Evolutionary conservation across 345 rosid species (phyloP).

Genomic region (Gynandropsis gynandra): DNA sequence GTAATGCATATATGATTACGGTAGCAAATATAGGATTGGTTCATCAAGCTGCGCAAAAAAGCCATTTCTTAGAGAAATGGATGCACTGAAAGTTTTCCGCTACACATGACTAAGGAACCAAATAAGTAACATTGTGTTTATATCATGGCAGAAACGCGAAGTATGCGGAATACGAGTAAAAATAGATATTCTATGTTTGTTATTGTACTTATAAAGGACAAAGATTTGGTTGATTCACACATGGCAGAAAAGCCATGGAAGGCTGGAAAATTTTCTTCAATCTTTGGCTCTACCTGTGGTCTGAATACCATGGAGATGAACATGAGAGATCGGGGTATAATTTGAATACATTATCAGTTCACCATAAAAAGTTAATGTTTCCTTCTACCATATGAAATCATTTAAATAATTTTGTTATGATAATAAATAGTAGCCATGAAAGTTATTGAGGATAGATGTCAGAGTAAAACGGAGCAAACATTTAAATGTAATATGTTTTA

Average conservation of each 20-base stretch:
- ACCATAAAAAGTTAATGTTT: constrained; percentile 8
- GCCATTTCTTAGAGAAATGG: no score
- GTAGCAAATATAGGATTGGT: no score
- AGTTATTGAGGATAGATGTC: no score
- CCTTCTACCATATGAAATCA: background rate
- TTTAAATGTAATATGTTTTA: no score
- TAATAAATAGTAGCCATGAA: background rate
- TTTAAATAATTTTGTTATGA: background rate
- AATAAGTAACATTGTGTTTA: background rate
- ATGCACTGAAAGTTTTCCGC: no score
- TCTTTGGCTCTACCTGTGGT: constrained; percentile 91
- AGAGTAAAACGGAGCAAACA: no score
- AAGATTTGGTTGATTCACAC: constrained; percentile 65
- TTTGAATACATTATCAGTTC: no score
- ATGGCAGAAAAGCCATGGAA: constrained; percentile 97
- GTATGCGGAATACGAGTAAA: background rate
- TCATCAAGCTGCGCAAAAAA: no score
- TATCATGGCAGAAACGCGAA: no score
- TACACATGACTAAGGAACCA: no score
- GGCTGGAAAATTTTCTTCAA: constrained; percentile 77
- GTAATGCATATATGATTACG: no score
- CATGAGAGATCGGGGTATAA: constrained; percentile 57
- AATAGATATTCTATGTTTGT: constrained; percentile 20
- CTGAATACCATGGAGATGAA: constrained; percentile 83
- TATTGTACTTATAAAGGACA: constrained; percentile 86